Percentiles rank a stretch among this genome's conserved stretches.
Conservation (phyloP, 2,329 filamentous ascomycete species). For the Penicillium olsonii region DNA sequence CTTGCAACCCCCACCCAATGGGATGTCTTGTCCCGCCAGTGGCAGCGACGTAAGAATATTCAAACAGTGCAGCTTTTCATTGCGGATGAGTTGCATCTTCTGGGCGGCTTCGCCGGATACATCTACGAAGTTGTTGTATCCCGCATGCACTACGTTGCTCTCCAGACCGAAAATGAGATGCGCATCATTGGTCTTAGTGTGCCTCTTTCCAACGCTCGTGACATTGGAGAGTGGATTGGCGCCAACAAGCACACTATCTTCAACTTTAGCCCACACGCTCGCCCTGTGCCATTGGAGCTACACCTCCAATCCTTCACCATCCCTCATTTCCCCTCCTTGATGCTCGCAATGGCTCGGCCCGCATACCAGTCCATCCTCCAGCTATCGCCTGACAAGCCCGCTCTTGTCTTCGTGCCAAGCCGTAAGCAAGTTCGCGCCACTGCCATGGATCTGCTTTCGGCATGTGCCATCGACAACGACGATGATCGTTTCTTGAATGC, state of each 20-base stretch:
- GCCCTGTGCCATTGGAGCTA: conserved; percentile 85
- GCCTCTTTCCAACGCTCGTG: conserved; percentile 86
- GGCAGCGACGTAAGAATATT: conserved; percentile 95
- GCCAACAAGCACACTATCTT: conserved; percentile 97
- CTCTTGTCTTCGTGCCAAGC: conserved; percentile 87
- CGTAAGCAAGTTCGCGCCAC: conserved; percentile 90
- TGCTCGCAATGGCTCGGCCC: conserved; percentile 98
- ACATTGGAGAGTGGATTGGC: conserved; percentile 97
- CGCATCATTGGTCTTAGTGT: conserved; percentile 89
- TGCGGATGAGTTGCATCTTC: conserved; percentile 90
- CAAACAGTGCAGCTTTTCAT: conserved; percentile 89
- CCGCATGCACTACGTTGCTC: conserved; percentile 92
- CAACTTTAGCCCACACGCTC: conserved; percentile 93
- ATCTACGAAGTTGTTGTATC: conserved; percentile 97
- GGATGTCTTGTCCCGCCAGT: conserved; percentile 93
- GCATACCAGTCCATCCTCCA: conserved; percentile 86
- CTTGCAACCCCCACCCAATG: conserved; percentile 91
- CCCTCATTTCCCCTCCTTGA: conserved; percentile 94
- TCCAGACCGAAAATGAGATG: conserved; percentile 80
- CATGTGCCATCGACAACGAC: conserved; percentile 83
- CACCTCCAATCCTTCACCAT: conserved; percentile 95
- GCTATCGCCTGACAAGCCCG: conserved; percentile 83
- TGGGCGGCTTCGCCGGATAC: conserved; percentile 83
- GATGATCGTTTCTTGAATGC: conserved; percentile 93
- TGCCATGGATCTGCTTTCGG: conserved; percentile 82